Evolutionary conservation across 2,329 filamentous ascomycete genomes (phyloP), one percentile per base, ranked within the genome.

Genomic region (Curvularia lunata): DNA sequence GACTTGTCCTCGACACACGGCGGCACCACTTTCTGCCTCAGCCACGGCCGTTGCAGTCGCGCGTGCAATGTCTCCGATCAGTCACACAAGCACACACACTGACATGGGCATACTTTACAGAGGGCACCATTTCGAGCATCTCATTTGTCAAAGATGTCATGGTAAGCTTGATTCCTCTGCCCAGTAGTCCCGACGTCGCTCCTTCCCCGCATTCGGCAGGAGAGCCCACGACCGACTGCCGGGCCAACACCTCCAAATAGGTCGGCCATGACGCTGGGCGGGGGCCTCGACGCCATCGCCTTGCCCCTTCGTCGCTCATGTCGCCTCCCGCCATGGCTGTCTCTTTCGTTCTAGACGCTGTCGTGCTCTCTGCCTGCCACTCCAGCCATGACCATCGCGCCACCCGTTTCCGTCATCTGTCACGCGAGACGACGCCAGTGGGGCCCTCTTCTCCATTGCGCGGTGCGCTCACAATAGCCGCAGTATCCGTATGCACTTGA

Each of bases 141-240:
- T 91, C 88, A 67, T 93, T 93, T 78, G 91, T 93, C 78, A 91
- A 91, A 79, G 88, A 92, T 75, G 86, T 91, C 64, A 81, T 93
- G 80, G 91, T 93, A 86, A 85, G 89, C 65, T 57, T 42, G 23
- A 25, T 65, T 53, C 54, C 51, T 57, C 52, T 53, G 66, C 56
- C 72, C 53, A 23, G 16, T 13, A 23, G 19, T 23, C 23, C 21
- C 40, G 19, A 45, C 59, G 49, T 25, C n/a, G 38, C 60, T 54
- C 48, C 66, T 69, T 70, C 71, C 73, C 71, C 70, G 71, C 72
- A 71, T 59, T 67, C 60, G 62, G 63, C 59, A 51, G 52, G 61
- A 62, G 65, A 66, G 13, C 1, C 13, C 13, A 32, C 5, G 30
- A 71, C 65, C 66, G 71, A 30, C 43, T 46, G 40, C 40, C 68